Evolutionary conservation across 257 asterid genomes (phyloP).

Genomic region (Mentha longifolia): DNA sequence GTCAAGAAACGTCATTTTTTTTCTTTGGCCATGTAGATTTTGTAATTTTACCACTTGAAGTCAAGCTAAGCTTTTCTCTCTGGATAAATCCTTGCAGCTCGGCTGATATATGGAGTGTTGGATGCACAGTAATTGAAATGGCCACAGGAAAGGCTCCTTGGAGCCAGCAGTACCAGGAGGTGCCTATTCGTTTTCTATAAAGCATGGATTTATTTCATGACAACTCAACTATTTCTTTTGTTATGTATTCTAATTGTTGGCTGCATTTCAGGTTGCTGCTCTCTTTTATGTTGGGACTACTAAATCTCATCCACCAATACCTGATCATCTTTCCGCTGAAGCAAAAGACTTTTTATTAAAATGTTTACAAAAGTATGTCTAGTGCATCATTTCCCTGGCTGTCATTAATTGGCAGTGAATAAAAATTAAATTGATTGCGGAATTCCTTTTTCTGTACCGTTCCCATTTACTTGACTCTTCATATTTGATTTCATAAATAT

Average conservation of each 20-base stretch:
- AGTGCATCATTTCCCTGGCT: constrained; percentile 22
- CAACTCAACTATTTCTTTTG: constrained; percentile 15
- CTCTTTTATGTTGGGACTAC: constrained; percentile 97
- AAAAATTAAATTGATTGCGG: constrained; percentile 7
- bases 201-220: constrained; percentile 13
- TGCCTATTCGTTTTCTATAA: constrained; percentile 37
- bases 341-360: constrained; percentile 88
- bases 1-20: constrained; percentile 3
- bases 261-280: constrained; percentile 83
- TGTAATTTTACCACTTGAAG: constrained; percentile 23
- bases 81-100: constrained; percentile 60
- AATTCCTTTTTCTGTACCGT: constrained; percentile 10
- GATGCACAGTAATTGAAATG: constrained; percentile 98
- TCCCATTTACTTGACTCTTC: constrained; percentile 28
- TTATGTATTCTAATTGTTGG: constrained; percentile 27
- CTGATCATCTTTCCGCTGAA: constrained; percentile 91
- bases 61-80: constrained; percentile 25
- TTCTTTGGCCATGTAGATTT: not conserved
- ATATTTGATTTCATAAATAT: constrained; percentile 31
- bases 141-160: constrained; percentile 99
- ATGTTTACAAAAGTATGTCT: constrained; percentile 88
- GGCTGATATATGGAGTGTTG: constrained; percentile 99
- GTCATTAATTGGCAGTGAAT: constrained; percentile 25
- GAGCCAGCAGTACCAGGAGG: constrained; percentile 98
- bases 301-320: constrained; percentile 98